Conservation (phyloP, 495 filamentous ascomycete genomes). For the Penicillium coprophilum region DNA sequence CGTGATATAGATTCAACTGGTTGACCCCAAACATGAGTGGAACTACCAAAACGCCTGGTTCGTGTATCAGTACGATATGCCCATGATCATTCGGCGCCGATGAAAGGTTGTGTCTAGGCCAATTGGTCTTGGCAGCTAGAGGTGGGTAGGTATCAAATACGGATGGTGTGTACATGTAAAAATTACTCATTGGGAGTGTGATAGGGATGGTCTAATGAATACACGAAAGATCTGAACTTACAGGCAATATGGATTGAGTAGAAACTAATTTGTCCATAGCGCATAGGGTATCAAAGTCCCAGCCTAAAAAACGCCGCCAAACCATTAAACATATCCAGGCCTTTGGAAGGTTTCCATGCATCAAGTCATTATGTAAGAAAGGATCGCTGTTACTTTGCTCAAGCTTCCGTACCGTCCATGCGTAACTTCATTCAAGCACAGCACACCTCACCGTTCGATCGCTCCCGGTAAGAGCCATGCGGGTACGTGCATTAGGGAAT, state of each 20-base stretch:
- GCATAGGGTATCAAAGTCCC: slow-evolving; percentile 31
- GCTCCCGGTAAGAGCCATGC: not conserved
- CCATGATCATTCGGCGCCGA: slow-evolving; percentile 27
- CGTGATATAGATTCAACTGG: slow-evolving; percentile 25
- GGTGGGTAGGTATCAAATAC: not conserved
- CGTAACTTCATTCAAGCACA: slow-evolving; percentile 22
- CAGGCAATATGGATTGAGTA: slow-evolving; percentile 13
- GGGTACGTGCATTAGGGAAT: slow-evolving; percentile 1
- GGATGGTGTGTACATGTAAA: not conserved
- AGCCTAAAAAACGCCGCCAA: slow-evolving; percentile 21
- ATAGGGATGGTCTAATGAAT: slow-evolving; percentile 11
- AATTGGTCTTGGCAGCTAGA: not conserved
- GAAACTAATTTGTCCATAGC: slow-evolving; percentile 20
- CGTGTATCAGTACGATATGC: slow-evolving; percentile 36
- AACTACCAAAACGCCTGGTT: slow-evolving; percentile 34
- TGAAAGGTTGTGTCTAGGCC: not conserved
- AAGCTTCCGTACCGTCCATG: slow-evolving; percentile 9
- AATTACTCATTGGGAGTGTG: not conserved
- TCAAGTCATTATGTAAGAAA: slow-evolving; percentile 27
- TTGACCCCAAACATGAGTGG: slow-evolving; percentile 30
- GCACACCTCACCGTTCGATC: slow-evolving; percentile 8
- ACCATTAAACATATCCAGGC: slow-evolving; percentile 17
- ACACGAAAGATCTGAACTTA: slow-evolving; percentile 14
- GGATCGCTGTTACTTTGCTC: slow-evolving; percentile 12
- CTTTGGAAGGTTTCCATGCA: slow-evolving; percentile 18